phyloP scores from a whole-genome alignment of 1,139 yeast genomes.

The Lodderomyces elongisporus region DNA sequence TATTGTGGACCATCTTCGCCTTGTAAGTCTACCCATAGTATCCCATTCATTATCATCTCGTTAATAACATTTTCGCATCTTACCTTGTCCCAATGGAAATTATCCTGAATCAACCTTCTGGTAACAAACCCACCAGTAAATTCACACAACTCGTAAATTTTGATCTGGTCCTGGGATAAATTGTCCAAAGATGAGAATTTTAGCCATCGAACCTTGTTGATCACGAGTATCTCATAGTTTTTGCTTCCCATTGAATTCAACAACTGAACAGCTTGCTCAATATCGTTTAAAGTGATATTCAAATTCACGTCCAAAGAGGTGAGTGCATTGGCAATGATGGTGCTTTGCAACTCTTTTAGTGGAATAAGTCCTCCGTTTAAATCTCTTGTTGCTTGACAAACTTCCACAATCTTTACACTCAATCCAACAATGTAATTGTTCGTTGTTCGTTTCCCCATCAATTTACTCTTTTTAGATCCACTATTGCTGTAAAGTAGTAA shows the following conservation, averaged over 20 bases:
- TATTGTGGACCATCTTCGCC: slow-evolving; percentile 47
- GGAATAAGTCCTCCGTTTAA: slow-evolving; percentile 78
- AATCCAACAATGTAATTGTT: slow-evolving; percentile 60
- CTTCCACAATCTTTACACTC: slow-evolving; percentile 67
- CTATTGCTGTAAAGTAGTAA: slow-evolving; percentile 27
- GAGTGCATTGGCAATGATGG: slow-evolving; percentile 10
- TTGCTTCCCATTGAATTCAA: slow-evolving; percentile 26
- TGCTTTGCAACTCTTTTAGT: slow-evolving; percentile 49
- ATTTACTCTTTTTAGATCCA: slow-evolving; percentile 11
- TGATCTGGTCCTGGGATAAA: slow-evolving; percentile 56
- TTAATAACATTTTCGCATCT: slow-evolving; percentile 63
- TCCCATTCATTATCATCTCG: slow-evolving; percentile 76
- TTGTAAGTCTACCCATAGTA: slow-evolving; percentile 75
- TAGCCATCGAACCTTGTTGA: slow-evolving; percentile 36
- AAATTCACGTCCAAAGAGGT: slow-evolving; percentile 17
- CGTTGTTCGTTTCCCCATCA: slow-evolving; percentile 14
- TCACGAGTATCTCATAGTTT: slow-evolving; percentile 32
- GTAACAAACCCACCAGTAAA: slow-evolving; percentile 64
- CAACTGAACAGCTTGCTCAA: slow-evolving; percentile 17
- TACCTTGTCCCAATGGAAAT: slow-evolving; percentile 63
- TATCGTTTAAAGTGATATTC: slow-evolving; percentile 16
- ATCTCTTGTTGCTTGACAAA: slow-evolving; percentile 64
- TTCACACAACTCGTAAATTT: slow-evolving; percentile 69
- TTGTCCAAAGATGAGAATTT: slow-evolving; percentile 31
- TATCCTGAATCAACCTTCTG: slow-evolving; percentile 57